phyloP scores from a whole-genome alignment of 176 grass and related monocot species.

The Ensete glaucum region DNA sequence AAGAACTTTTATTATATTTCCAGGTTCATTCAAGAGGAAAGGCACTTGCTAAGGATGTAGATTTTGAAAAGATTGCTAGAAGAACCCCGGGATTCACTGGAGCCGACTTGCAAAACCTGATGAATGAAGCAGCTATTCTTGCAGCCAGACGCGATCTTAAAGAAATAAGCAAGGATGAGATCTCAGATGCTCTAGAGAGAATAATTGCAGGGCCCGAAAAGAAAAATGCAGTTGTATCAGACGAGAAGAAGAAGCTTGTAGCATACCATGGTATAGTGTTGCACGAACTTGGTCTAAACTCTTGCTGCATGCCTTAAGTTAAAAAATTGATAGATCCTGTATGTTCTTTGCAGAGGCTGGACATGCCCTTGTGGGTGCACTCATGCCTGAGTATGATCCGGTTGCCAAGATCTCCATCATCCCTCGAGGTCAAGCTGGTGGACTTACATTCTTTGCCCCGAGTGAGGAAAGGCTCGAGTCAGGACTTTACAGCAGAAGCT shows the following conservation, averaged over 20 bases:
- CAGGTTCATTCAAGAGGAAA: slow-evolving; percentile 98
- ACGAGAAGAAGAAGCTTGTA: slow-evolving; percentile 86
- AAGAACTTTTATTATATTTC: not conserved
- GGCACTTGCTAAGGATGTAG: slow-evolving; percentile 82
- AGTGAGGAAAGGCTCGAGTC: slow-evolving; percentile 93
- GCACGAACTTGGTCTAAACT: slow-evolving; percentile 1
- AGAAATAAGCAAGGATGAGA: slow-evolving; percentile 99
- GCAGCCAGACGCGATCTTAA: slow-evolving; percentile 90
- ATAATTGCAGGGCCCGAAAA: slow-evolving; percentile 99
- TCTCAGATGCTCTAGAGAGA: slow-evolving; percentile 93
- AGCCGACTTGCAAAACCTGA: slow-evolving; percentile 94
- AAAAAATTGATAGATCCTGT: not conserved
- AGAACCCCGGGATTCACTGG: slow-evolving; percentile 95
- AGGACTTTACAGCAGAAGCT: slow-evolving; percentile 86
- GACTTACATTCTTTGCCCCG: slow-evolving; percentile 94
- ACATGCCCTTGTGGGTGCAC: slow-evolving; percentile 85
- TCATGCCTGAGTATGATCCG: slow-evolving; percentile 97
- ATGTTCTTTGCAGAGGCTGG: slow-evolving; percentile 62
- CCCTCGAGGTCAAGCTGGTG: slow-evolving; percentile 85
- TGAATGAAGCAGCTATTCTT: slow-evolving; percentile 97
- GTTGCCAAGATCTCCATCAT: slow-evolving; percentile 99
- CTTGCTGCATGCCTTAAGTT: not conserved
- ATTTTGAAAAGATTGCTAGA: slow-evolving; percentile 93
- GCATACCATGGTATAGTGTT: slow-evolving; percentile 76
- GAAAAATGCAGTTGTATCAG: slow-evolving; percentile 96